Evolutionary conservation across 1,139 yeast genomes (phyloP), one percentile per base, ranked within the genome.

Genomic region (Pichia sp.): DNA sequence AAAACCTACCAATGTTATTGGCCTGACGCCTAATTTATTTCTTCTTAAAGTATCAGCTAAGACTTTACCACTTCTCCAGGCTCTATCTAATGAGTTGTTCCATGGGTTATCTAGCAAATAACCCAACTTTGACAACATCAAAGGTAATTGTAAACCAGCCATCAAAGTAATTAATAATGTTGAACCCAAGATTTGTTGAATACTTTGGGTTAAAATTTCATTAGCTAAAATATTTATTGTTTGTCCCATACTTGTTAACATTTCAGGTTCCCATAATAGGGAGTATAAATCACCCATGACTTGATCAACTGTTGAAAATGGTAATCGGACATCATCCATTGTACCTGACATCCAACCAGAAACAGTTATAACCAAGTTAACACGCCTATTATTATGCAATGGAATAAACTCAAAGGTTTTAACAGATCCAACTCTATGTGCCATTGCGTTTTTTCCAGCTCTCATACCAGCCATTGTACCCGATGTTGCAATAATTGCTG

Each of bases 341-440:
- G 80, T 82, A 62, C 97, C 95, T 50, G 84, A 82, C 94, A 92
- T 89, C 99, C 99, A 94, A 1, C 99, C 99, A 45, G 95, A 82
- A 0, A 94, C 90, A 1, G 97, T 89, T n/a, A 94, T 68, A 40
- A 92, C 82, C 51, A 90, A 70, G 58, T 87, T 92, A 2, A 95
- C 82, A 43, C 98, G 73, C 61, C 86, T 86, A 63, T 87, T 89
- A 60, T 92, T 89, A 63, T 89, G 96, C 53, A 94, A 69, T 0
- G 98, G 98, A 47, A 86, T 78, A 60, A 92, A 82, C 58, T 94
- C 97, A 67, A 94, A 94, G 0, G 97, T 90, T 54, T 84, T 79
- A 9, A 94, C 97, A 51, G 89, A 90, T 4, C 96, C 97, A 64
- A 84, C 82, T 61, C 99, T 77, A 55, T 81, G 73, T 37, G 81